Evolutionary conservation across 2,329 filamentous ascomycete species (phyloP).

Genomic region (Nigrograna mackinnonii): DNA sequence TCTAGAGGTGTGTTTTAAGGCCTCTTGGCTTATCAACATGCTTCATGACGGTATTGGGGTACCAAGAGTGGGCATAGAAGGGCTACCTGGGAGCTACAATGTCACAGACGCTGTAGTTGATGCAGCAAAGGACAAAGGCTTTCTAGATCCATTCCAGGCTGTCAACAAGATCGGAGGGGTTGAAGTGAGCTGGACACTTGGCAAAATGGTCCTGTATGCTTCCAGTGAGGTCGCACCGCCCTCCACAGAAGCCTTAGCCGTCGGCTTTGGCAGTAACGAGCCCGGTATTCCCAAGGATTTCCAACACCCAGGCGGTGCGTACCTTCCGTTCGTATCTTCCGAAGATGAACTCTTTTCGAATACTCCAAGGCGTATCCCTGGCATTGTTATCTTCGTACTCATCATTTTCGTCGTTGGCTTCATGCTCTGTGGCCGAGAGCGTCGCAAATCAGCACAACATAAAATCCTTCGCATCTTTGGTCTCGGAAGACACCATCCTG

Average conservation of each 20-base stretch:
- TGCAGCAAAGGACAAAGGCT: conserved; percentile 73
- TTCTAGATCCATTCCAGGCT: conserved; percentile 84
- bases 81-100: conserved; percentile 62
- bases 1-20: conserved; percentile 93
- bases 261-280: conserved; percentile 92
- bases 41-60: conserved; percentile 95
- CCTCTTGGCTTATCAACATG: conserved; percentile 96
- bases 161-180: conserved; percentile 89
- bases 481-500: conserved; percentile 32
- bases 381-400: conserved; percentile 76
- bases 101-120: conserved; percentile 71
- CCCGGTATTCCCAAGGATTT: conserved; percentile 73
- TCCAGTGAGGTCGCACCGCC: conserved; percentile 79
- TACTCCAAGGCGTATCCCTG: conserved; percentile 69
- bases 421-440: conserved; percentile 78
- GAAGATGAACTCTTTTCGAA: conserved; percentile 64
- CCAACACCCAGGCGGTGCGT: conserved; percentile 71
- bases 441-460: conserved; percentile 62
- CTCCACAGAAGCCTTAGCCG: conserved; percentile 66
- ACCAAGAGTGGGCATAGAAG: conserved; percentile 79
- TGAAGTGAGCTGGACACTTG: conserved; percentile 96
- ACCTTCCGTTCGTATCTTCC: conserved; percentile 47
- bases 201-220: conserved; percentile 95
- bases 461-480: conserved; percentile 55
- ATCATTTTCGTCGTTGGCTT: conserved; percentile 71